A percentile compares a stretch with the other conserved stretches of the same genome.
These are phyloP conservation scores for Juglanconis juglandina DNA, from an alignment of 2,329 filamentous ascomycete species.

Conservation along the genomic window DNA sequence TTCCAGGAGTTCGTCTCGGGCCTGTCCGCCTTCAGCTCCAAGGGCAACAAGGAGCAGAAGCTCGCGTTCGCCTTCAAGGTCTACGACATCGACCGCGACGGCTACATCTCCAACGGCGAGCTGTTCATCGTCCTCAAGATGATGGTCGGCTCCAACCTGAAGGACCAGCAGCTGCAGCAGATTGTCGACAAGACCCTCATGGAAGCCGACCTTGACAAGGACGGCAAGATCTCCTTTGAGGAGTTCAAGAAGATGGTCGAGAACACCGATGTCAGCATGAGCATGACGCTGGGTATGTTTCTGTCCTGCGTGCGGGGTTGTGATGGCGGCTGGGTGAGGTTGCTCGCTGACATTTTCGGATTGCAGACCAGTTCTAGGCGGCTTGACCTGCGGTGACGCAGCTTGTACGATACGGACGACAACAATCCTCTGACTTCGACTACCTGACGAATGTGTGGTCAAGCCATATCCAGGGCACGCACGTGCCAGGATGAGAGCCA, in stretches of 20 bases:
- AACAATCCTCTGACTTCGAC: not conserved
- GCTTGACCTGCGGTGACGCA: not conserved
- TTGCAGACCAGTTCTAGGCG: conserved; percentile 5
- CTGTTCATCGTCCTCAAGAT: conserved; percentile 99
- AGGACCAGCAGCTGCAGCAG: conserved; percentile 98
- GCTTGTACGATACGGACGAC: not conserved
- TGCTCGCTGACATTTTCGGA: not conserved
- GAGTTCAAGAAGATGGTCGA: conserved; percentile 99
- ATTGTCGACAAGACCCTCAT: conserved; percentile 99
- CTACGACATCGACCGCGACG: conserved; percentile 98
- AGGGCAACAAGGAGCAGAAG: conserved; percentile 99
- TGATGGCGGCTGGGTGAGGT: too few relatives aligned
- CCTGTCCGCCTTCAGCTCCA: conserved; percentile 91
- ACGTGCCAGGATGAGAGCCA: not conserved
- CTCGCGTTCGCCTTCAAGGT: conserved; percentile 97
- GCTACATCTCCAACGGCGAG: conserved; percentile 98
- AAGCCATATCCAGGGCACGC: not conserved
- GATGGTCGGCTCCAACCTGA: conserved; percentile 99
- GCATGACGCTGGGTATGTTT: conserved; percentile 66
- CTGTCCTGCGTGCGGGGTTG: not conserved
- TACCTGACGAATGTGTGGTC: not conserved
- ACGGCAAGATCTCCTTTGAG: conserved; percentile 98
- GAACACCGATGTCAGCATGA: conserved; percentile 78
- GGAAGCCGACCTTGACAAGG: conserved; percentile 93
- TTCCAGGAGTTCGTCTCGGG: conserved; percentile 98